Conservation (phyloP, 371 early-diverging fungal genomes). For the Mortierella sp. region DNA sequence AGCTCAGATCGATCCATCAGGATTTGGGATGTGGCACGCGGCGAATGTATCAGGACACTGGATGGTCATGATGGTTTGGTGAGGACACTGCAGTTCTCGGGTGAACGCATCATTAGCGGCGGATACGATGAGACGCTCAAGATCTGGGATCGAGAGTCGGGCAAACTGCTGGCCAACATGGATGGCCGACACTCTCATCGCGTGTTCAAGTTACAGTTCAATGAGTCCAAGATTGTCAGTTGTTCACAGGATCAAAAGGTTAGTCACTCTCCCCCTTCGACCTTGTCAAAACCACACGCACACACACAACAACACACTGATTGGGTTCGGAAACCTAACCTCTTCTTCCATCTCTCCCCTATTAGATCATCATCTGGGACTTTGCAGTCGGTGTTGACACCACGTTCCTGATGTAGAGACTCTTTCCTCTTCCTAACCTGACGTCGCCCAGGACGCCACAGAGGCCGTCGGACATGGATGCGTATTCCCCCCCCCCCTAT, state of each 20-base stretch:
- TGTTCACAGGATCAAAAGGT: slow-evolving; percentile 82
- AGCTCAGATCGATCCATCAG: slow-evolving; percentile 86
- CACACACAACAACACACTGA: too few species aligned
- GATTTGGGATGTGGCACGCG: slow-evolving; percentile 84
- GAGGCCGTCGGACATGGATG: too few species aligned
- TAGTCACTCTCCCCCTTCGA: background rate
- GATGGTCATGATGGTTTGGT: slow-evolving; percentile 82
- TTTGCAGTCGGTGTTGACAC: slow-evolving; percentile 77
- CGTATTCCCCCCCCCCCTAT: too few species aligned
- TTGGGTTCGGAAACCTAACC: too few species aligned
- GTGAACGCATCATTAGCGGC: slow-evolving; percentile 80
- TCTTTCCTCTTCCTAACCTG: too few species aligned
- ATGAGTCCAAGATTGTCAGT: slow-evolving; percentile 81
- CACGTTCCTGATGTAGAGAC: slow-evolving; percentile 58
- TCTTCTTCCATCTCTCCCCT: background rate
- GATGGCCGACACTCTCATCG: slow-evolving; percentile 73
- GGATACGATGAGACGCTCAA: slow-evolving; percentile 89
- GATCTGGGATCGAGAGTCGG: slow-evolving; percentile 79
- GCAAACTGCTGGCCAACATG: slow-evolving; percentile 61
- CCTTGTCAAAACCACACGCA: background rate
- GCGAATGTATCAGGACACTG: slow-evolving; percentile 71
- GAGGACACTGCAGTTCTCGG: slow-evolving; percentile 73
- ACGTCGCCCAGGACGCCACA: too few species aligned
- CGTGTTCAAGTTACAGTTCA: slow-evolving; percentile 89
- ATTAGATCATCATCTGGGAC: slow-evolving; percentile 83